phyloP scores from a whole-genome alignment of 352 stramenopile species.

The Phytophthora constricta region DNA sequence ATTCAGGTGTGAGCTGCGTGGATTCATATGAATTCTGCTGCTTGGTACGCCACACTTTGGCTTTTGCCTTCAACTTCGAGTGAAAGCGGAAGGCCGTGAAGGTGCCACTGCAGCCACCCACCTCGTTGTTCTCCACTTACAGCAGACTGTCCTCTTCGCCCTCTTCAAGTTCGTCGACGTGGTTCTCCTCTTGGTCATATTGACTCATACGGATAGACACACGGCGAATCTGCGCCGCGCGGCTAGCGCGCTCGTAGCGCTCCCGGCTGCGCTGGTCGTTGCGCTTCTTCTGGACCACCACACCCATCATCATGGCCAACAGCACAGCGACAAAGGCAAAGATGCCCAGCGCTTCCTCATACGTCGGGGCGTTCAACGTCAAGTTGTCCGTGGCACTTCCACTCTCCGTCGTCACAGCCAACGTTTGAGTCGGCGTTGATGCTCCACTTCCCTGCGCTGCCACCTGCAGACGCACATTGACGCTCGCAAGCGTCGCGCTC shows the following conservation, averaged over 20 bases:
- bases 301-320: conserved; percentile 64
- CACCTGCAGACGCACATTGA: conserved; percentile 45
- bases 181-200: conserved; percentile 45
- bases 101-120: too few species aligned
- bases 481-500: conserved; percentile 26
- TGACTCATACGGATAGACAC: conserved; percentile 80
- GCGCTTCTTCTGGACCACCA: conserved; percentile 65
- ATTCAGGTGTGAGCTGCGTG: conserved; percentile 9
- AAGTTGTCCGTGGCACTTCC: conserved; percentile 6
- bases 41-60: too few species aligned
- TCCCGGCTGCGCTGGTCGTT: conserved; percentile 62
- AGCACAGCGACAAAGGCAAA: conserved; percentile 62
- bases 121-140: conserved; percentile 34
- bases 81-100: too few species aligned
- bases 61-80: background rate
- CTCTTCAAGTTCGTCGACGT: conserved; percentile 43
- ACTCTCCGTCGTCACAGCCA: conserved; percentile 18
- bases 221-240: conserved; percentile 72
- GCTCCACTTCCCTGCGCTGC: conserved; percentile 2
- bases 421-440: conserved; percentile 1
- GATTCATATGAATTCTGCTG: too few species aligned
- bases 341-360: conserved; percentile 64
- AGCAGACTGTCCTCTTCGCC: conserved; percentile 63
- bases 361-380: conserved; percentile 60
- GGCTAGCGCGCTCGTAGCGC: conserved; percentile 63